These are phyloP conservation scores for Prunus padus DNA, from an alignment of 306 rosid species.

Conservation along the genomic window DNA sequence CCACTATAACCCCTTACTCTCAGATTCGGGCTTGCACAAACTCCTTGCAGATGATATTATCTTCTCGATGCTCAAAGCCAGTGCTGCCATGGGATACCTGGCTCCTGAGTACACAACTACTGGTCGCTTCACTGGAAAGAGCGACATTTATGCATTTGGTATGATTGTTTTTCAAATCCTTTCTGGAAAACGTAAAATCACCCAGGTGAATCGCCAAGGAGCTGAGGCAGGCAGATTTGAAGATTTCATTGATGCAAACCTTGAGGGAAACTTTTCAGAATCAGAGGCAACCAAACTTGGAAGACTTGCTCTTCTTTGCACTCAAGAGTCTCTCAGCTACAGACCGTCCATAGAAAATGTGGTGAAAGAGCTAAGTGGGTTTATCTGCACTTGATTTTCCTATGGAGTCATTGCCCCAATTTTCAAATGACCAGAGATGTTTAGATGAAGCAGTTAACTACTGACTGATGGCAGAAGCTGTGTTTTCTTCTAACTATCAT, in stretches of 20 bases:
- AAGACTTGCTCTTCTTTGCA: constrained; percentile 63
- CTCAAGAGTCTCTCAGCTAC: constrained; percentile 52
- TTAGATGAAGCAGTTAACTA: constrained; percentile 12
- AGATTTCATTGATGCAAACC: constrained; percentile 60
- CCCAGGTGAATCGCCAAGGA: constrained; percentile 36
- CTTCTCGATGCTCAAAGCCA: constrained; percentile 72
- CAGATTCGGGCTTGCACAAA: constrained; percentile 77
- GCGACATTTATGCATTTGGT: constrained; percentile 85
- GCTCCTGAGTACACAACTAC: constrained; percentile 77
- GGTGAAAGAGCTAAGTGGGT: constrained; percentile 39
- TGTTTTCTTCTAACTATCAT: constrained; percentile 11
- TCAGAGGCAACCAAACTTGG: constrained; percentile 61
- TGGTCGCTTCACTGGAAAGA: constrained; percentile 66
- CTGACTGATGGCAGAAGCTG: constrained; percentile 22
- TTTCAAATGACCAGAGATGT: constrained; percentile 10
- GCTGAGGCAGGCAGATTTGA: constrained; percentile 38
- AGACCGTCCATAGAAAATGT: constrained; percentile 70
- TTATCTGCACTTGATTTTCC: constrained; percentile 18
- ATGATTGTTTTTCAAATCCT: constrained; percentile 73
- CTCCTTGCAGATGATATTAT: constrained; percentile 81
- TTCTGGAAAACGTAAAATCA: constrained; percentile 53
- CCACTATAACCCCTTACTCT: constrained; percentile 53
- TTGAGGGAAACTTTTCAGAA: constrained; percentile 61
- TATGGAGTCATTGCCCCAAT: constrained; percentile 13
- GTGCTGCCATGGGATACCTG: constrained; percentile 88